These are phyloP conservation scores for Ogataea zsoltii DNA, from an alignment of 805 yeast species.

Conservation along the genomic window DNA sequence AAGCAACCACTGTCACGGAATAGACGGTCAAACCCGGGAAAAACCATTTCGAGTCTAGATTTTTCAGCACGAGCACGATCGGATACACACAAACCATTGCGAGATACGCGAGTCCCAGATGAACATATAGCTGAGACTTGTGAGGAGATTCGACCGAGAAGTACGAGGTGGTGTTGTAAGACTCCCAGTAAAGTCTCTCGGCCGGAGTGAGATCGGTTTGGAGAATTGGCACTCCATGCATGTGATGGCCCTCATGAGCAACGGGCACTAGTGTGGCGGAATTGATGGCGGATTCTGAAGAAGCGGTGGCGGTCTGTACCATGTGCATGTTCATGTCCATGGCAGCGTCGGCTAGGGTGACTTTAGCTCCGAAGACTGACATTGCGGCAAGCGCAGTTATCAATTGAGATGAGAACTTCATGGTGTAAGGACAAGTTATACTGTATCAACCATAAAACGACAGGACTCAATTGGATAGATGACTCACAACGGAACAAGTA, in stretches of 20 bases:
- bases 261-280: slow-evolving; percentile 34
- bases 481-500: too few species aligned
- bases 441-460: not conserved
- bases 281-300: not conserved
- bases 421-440: not conserved
- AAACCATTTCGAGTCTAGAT: slow-evolving; percentile 57
- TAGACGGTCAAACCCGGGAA: slow-evolving; percentile 57
- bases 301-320: slow-evolving; percentile 2
- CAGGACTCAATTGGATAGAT: not conserved
- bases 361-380: not conserved
- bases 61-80: slow-evolving; percentile 60
- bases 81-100: slow-evolving; percentile 67
- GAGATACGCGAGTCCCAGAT: slow-evolving; percentile 44
- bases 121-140: slow-evolving; percentile 54
- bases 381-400: not conserved
- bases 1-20: slow-evolving; percentile 43
- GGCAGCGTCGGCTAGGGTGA: not conserved
- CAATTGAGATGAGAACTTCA: slow-evolving; percentile 3
- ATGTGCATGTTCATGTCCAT: slow-evolving; percentile 16
- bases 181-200: slow-evolving; percentile 76
- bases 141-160: slow-evolving; percentile 55
- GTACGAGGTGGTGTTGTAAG: slow-evolving; percentile 75
- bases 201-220: slow-evolving; percentile 65
- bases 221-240: slow-evolving; percentile 77
- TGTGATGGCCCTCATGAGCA: slow-evolving; percentile 48